Conservation (phyloP, 2,329 filamentous ascomycete genomes). For the Diplodia scrobiculata region DNA sequence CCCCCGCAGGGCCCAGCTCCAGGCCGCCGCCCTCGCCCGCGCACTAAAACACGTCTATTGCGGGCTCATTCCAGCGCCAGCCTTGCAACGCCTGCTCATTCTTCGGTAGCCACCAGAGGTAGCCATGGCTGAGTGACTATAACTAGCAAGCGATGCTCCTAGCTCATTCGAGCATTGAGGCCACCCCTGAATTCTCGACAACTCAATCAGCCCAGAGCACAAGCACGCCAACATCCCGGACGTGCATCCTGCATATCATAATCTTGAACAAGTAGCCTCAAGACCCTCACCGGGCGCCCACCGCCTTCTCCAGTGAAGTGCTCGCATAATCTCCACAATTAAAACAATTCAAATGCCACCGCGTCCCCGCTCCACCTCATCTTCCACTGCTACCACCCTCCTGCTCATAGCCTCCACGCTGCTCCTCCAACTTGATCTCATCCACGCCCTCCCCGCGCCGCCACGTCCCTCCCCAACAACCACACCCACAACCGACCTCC, state of each 20-base stretch:
- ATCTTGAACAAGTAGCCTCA: constrained; percentile 23
- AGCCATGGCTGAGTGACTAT: neutral
- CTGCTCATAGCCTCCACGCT: constrained; percentile 1
- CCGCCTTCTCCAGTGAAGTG: constrained; percentile 20
- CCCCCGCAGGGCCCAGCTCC: constrained; percentile 4
- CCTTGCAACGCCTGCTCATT: constrained; percentile 4
- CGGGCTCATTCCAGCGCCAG: constrained; percentile 9
- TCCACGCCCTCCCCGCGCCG: neutral
- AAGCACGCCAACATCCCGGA: constrained; percentile 18
- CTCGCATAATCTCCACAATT: constrained; percentile 18
- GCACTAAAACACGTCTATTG: constrained; percentile 4
- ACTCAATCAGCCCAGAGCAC: constrained; percentile 1
- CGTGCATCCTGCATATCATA: constrained; percentile 26
- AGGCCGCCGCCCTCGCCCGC: neutral
- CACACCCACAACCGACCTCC: neutral
- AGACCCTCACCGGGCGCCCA: neutral
- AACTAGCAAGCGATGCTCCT: neutral
- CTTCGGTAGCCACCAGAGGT: neutral
- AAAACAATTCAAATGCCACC: constrained; percentile 21
- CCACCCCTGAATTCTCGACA: constrained; percentile 25
- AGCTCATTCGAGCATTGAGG: constrained; percentile 15
- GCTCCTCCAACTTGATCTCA: neutral
- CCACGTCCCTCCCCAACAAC: neutral
- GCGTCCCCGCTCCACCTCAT: constrained; percentile 1
- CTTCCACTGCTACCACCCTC: neutral